Percentiles rank a stretch among this genome's conserved stretches.
Evolutionary conservation across 352 stramenopile genomes (phyloP).

Genomic region (Pythium monospermum): DNA sequence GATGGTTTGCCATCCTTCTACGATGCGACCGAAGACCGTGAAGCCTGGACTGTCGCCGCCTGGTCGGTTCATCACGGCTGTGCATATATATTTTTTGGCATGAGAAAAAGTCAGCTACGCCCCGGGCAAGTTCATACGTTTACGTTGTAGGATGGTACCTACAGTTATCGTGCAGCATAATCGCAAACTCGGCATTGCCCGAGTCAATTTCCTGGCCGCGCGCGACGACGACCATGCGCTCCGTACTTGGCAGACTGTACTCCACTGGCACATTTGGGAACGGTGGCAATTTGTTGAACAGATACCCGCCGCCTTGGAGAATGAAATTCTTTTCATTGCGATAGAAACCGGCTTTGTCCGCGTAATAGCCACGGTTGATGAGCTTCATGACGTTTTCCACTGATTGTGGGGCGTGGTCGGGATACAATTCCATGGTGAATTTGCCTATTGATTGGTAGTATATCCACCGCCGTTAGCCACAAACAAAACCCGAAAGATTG

Average conservation of each 20-base stretch:
- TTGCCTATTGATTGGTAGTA: slow-evolving; percentile 22
- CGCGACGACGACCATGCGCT: slow-evolving; percentile 81
- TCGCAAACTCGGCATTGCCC: slow-evolving; percentile 77
- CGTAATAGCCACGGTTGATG: slow-evolving; percentile 59
- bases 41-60: slow-evolving; percentile 61
- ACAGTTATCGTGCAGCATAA: slow-evolving; percentile 85
- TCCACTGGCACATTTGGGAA: slow-evolving; percentile 68
- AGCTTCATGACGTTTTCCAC: slow-evolving; percentile 70
- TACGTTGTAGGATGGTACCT: slow-evolving; percentile 2
- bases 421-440: slow-evolving; percentile 78
- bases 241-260: slow-evolving; percentile 72
- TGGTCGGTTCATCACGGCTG: slow-evolving; percentile 51
- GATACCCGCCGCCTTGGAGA: slow-evolving; percentile 70
- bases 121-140: background rate
- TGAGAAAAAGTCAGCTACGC: slow-evolving; percentile 2
- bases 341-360: slow-evolving; percentile 76
- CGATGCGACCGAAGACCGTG: slow-evolving; percentile 73
- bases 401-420: slow-evolving; percentile 68
- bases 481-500: too few relatives aligned
- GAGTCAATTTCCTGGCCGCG: slow-evolving; percentile 62
- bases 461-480: too few relatives aligned
- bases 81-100: too few relatives aligned
- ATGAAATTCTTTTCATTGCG: slow-evolving; percentile 81
- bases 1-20: slow-evolving; percentile 75
- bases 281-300: slow-evolving; percentile 65